Conservation (phyloP, 352 stramenopile species). For the Phytophthora pinifolia region DNA sequence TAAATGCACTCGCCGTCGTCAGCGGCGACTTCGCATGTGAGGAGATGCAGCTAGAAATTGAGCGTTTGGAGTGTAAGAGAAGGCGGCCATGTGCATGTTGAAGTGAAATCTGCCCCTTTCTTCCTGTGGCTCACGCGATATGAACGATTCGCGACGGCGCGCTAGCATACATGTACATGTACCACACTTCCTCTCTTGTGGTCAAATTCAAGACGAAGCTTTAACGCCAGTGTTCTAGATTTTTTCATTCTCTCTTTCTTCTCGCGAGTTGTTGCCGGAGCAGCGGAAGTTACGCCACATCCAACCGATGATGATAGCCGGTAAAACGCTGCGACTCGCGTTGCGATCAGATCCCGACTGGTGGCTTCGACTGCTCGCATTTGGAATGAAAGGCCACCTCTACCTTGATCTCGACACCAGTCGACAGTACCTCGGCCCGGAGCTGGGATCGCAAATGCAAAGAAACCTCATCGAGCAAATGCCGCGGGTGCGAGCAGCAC, state of each 20-base stretch:
- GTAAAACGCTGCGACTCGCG: neutral
- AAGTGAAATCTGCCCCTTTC: neutral
- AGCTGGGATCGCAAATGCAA: slow-evolving; percentile 5
- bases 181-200: too few relatives aligned
- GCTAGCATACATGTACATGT: too few relatives aligned
- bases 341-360: slow-evolving; percentile 14
- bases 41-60: too few relatives aligned
- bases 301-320: slow-evolving; percentile 2
- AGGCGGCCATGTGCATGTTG: neutral
- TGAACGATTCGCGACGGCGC: too few relatives aligned
- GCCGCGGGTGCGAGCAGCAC: slow-evolving; percentile 1
- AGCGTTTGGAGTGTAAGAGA: neutral
- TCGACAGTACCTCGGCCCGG: too few relatives aligned
- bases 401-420: too few relatives aligned
- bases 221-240: too few relatives aligned
- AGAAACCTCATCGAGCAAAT: neutral
- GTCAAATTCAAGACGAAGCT: too few relatives aligned
- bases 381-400: neutral
- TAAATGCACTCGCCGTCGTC: slow-evolving; percentile 24
- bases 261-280: too few relatives aligned
- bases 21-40: slow-evolving; percentile 3
- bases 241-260: too few relatives aligned
- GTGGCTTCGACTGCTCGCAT: neutral
- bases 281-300: too few relatives aligned
- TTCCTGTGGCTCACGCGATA: too few relatives aligned